phyloP scores from a whole-genome alignment of 768 basidiomycete species.

The Lepiota venenata region DNA sequence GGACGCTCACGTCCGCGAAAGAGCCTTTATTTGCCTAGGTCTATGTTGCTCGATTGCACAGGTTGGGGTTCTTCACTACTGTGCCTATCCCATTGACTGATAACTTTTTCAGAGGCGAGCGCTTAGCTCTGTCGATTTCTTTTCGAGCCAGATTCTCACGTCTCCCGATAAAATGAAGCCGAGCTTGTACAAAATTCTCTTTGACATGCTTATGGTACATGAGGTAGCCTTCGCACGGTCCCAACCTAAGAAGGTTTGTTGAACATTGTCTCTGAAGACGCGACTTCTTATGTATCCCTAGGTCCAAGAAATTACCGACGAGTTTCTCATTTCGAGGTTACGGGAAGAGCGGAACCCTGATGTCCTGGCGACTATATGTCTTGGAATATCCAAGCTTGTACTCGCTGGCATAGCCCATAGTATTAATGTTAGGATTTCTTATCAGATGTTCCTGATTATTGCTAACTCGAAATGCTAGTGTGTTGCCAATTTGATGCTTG shows the following conservation, averaged over 20 bases:
- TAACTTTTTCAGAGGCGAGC: slow-evolving; percentile 49
- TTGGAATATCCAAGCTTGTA: slow-evolving; percentile 88
- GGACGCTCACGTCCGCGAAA: slow-evolving; percentile 76
- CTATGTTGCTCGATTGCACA: slow-evolving; percentile 85
- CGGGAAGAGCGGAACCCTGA: slow-evolving; percentile 71
- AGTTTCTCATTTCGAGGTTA: slow-evolving; percentile 42
- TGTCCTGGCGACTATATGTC: slow-evolving; percentile 74
- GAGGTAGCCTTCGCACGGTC: slow-evolving; percentile 65
- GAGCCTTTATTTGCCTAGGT: slow-evolving; percentile 76
- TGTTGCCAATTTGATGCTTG: slow-evolving; percentile 39
- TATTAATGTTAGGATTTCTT: slow-evolving; percentile 47
- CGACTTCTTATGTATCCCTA: slow-evolving; percentile 8
- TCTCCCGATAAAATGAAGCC: slow-evolving; percentile 72
- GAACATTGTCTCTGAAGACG: no score
- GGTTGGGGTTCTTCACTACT: slow-evolving; percentile 27
- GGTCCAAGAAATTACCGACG: slow-evolving; percentile 36
- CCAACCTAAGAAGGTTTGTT: slow-evolving; percentile 36
- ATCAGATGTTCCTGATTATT: background rate
- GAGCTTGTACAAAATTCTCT: slow-evolving; percentile 78
- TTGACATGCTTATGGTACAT: slow-evolving; percentile 90
- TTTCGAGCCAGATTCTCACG: slow-evolving; percentile 75
- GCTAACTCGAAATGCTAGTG: slow-evolving; percentile 22
- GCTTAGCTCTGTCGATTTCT: slow-evolving; percentile 71
- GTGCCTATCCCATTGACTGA: background rate
- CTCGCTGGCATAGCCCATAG: slow-evolving; percentile 83